Percentiles rank a stretch among this genome's conserved stretches.
phyloP scores from a whole-genome alignment of 192 early-diverging fungal genomes.

The Coemansia sp. region DNA sequence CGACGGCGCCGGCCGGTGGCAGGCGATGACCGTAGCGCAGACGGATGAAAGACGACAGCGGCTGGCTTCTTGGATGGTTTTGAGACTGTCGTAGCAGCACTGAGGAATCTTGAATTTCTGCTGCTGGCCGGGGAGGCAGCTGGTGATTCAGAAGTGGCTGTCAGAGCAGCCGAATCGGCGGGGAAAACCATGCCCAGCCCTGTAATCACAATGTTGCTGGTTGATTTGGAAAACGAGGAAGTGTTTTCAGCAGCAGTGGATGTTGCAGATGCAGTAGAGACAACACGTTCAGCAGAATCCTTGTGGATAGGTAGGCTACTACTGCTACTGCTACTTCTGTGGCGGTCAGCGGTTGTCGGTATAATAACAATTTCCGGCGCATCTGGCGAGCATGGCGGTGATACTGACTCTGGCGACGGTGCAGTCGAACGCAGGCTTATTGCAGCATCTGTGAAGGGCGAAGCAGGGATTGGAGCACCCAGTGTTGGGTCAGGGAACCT shows the following conservation, averaged over 20 bases:
- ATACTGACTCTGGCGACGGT: not conserved
- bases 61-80: slow-evolving; percentile 9
- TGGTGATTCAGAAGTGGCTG: not conserved
- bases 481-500: slow-evolving; percentile 35
- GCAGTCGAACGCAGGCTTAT: not conserved
- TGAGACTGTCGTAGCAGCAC: slow-evolving; percentile 2
- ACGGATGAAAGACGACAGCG: slow-evolving; percentile 9
- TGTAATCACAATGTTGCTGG: no score
- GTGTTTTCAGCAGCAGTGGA: not conserved
- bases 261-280: not conserved
- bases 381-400: slow-evolving; percentile 1
- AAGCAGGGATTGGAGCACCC: slow-evolving; percentile 21
- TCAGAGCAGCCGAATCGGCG: not conserved
- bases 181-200: slow-evolving; percentile 10
- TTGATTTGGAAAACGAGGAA: no score
- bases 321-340: not conserved
- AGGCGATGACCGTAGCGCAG: slow-evolving; percentile 29
- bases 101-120: not conserved
- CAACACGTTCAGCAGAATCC: no score
- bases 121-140: not conserved
- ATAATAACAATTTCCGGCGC: not conserved
- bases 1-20: slow-evolving; percentile 20
- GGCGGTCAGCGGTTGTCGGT: not conserved
- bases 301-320: not conserved
- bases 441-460: slow-evolving; percentile 7